These are phyloP conservation scores for Pilasporangium apinafurcum DNA, from an alignment of 352 stramenopile genomes.

Conservation along the genomic window DNA sequence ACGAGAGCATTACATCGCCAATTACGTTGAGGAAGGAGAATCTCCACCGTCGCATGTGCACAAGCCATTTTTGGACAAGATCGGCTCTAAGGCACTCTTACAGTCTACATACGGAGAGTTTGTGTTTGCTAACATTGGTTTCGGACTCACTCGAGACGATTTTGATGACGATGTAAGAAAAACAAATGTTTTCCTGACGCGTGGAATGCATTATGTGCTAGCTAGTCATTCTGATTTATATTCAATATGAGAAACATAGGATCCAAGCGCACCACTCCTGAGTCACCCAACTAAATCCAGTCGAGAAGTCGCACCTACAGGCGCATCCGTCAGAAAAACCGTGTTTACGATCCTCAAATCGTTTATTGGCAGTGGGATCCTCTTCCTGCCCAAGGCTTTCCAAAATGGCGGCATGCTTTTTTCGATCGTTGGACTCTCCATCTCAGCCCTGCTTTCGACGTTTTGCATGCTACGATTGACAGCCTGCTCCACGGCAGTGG, in stretches of 20 bases:
- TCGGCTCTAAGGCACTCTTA: conserved; percentile 19
- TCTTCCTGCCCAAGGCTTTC: conserved; percentile 66
- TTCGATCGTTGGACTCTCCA: conserved; percentile 34
- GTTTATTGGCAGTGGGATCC: conserved; percentile 62
- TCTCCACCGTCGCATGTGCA: conserved; percentile 29
- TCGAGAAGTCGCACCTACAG: conserved; percentile 13
- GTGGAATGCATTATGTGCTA: neutral
- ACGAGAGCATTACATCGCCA: conserved; percentile 44
- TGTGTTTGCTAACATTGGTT: conserved; percentile 36
- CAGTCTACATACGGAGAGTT: conserved; percentile 49
- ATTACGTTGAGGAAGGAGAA: conserved; percentile 19
- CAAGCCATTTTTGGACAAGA: conserved; percentile 43
- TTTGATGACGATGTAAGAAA: conserved; percentile 19
- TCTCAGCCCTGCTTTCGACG: conserved; percentile 39
- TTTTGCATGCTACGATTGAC: conserved; percentile 62
- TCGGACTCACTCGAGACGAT: conserved; percentile 32
- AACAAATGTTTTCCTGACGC: neutral
- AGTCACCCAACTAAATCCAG: conserved; percentile 18
- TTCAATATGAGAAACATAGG: too few relatives aligned
- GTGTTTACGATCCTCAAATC: conserved; percentile 70
- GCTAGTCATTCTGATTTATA: neutral
- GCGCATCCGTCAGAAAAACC: conserved; percentile 40
- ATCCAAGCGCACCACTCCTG: conserved; percentile 32
- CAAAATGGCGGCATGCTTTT: conserved; percentile 67
- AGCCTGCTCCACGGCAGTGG: conserved; percentile 37